A percentile compares a stretch with the other conserved stretches of the same genome.
phyloP scores from a whole-genome alignment of 495 filamentous ascomycete species.

The Penicillium chermesinum region DNA sequence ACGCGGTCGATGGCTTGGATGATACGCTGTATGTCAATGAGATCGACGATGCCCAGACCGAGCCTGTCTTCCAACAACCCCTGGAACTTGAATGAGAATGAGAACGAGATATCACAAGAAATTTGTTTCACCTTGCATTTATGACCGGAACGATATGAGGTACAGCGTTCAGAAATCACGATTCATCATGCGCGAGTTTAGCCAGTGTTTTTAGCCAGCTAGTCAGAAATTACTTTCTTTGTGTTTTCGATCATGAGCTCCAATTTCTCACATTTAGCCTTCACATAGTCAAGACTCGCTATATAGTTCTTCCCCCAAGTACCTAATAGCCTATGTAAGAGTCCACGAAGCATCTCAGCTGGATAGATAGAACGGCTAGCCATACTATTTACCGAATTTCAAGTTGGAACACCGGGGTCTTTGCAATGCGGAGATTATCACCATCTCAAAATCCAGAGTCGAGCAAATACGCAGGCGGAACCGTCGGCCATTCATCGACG shows the following conservation, averaged over 20 bases:
- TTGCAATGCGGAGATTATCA: too few relatives aligned
- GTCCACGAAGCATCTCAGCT: too few relatives aligned
- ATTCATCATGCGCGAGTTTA: conserved; percentile 9
- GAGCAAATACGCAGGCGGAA: conserved; percentile 25
- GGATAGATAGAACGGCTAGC: too few relatives aligned
- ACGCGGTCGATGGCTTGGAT: neutral
- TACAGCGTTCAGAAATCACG: conserved; percentile 7
- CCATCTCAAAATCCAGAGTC: conserved; percentile 15
- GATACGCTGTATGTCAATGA: neutral
- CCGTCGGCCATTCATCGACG: conserved; percentile 49
- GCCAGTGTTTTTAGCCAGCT: conserved; percentile 12
- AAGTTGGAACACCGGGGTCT: too few relatives aligned
- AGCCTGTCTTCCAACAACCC: too few relatives aligned
- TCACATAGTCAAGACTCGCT: too few relatives aligned
- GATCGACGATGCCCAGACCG: too few relatives aligned
- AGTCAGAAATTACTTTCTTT: conserved; percentile 3
- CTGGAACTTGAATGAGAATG: too few relatives aligned
- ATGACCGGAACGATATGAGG: conserved; percentile 24
- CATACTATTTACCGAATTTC: too few relatives aligned
- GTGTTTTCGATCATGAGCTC: neutral
- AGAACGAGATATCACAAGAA: neutral
- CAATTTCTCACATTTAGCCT: too few relatives aligned
- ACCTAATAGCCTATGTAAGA: too few relatives aligned
- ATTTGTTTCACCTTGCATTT: conserved; percentile 4
- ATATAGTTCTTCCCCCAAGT: too few relatives aligned